Evolutionary conservation across 1,139 yeast genomes (phyloP).

Genomic region (Zhuliangozyma parablackwelliae): DNA sequence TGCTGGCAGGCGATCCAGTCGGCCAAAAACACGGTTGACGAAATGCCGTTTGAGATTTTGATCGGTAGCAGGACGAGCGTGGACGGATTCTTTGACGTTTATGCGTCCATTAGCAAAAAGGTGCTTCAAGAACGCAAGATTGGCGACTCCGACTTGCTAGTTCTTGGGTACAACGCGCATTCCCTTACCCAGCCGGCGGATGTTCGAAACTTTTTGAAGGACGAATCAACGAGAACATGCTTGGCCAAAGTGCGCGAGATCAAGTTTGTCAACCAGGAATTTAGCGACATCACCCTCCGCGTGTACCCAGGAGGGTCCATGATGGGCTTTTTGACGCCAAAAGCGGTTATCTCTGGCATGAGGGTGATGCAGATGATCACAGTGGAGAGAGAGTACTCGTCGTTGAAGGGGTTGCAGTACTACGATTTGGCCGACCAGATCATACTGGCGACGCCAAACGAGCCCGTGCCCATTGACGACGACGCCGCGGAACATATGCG

Average conservation of each 20-base stretch:
- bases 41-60: constrained; percentile 60
- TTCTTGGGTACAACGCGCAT: constrained; percentile 49
- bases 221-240: constrained; percentile 42
- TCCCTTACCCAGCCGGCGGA: constrained; percentile 10
- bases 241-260: constrained; percentile 76
- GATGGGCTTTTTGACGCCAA: constrained; percentile 57
- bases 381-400: constrained; percentile 85
- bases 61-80: constrained; percentile 80
- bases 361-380: constrained; percentile 84
- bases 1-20: constrained; percentile 90
- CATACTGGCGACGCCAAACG: constrained; percentile 58
- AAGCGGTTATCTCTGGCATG: constrained; percentile 61
- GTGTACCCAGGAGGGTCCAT: constrained; percentile 51
- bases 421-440: constrained; percentile 70
- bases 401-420: constrained; percentile 74
- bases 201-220: constrained; percentile 23
- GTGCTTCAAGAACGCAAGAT: constrained; percentile 50
- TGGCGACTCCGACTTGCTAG: constrained; percentile 75
- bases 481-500: constrained; percentile 36
- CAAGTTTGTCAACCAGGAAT: constrained; percentile 60
- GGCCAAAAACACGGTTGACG: constrained; percentile 61
- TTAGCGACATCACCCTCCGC: constrained; percentile 69
- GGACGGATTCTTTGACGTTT: constrained; percentile 85
- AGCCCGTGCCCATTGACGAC: constrained; percentile 28
- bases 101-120: constrained; percentile 63